Base-by-base conservation (phyloP, 2,329 filamentous ascomycete species). In the Talaromyces pinophilus region DNA sequence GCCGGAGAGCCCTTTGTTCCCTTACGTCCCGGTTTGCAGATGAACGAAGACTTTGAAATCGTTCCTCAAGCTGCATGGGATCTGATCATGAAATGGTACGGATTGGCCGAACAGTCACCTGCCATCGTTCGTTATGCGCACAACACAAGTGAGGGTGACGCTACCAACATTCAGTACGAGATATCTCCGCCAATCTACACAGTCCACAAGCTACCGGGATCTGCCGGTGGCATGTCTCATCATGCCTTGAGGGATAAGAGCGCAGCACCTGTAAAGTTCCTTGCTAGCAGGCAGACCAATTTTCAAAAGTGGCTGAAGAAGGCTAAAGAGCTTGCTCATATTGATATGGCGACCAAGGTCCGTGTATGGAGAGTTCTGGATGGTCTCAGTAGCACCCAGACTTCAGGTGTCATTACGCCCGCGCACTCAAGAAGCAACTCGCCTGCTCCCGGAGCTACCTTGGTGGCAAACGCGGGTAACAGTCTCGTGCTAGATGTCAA, bases 101-200 rank as follows among this genome's bases (percentile, higher is more conserved):
- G 92, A 13, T 74, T 94, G 65, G 87, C 86, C 66, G 81, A 87
- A 17, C 88, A 87, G 40, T 90, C 92, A 63, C 82, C 88, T 8
- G 85, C 91, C 54, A 93, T 98, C 69, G 80, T 87, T 55, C 88
- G 95, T 67, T 86, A 85, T 70, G 93, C 91, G 44, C 90, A 94
- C 77, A 90, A 97, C 77, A 93, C 90, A 30, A 80, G 73, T 35
- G 85, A 88, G 7, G 84, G 86, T 48, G 84, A 84, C 1, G 74
- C 80, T n/a, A 81, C 87, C 46, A 92, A 96, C 69, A 80, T 97
- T 57, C 83, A 90, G 72, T 96, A 90, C 76, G 95, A 98, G 79
- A 83, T 92, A 48, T 88, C 93, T 72, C 95, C 93, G 4, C 92
- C 92, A 0, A 84, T 97, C 52, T 92, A 97, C 76, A 92, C 89